Conservation (phyloP, 495 filamentous ascomycete species). For the Hypoxylon fuscum region DNA sequence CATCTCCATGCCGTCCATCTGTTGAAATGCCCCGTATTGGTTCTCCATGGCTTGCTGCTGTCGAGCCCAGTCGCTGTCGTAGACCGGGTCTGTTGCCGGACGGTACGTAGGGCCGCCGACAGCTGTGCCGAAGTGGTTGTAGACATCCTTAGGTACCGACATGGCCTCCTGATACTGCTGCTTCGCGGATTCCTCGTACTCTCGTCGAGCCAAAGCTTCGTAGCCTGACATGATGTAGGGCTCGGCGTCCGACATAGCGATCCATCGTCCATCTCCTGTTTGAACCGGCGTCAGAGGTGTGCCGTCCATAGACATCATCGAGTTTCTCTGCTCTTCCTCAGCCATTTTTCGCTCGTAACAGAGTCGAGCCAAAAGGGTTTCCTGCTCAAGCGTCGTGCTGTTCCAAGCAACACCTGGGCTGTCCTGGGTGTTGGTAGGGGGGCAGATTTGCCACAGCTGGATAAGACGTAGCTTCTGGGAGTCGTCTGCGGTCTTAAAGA, state of each 20-base stretch:
- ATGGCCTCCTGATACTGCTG: slow-evolving; percentile 48
- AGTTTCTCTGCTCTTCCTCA: slow-evolving; percentile 43
- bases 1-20: slow-evolving; percentile 48
- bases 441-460: slow-evolving; percentile 72
- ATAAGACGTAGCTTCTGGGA: slow-evolving; percentile 68
- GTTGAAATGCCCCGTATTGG: slow-evolving; percentile 63
- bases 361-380: slow-evolving; percentile 58
- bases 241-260: slow-evolving; percentile 58
- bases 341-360: slow-evolving; percentile 60
- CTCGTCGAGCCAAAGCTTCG: slow-evolving; percentile 60
- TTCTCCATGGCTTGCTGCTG: slow-evolving; percentile 63
- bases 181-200: slow-evolving; percentile 56
- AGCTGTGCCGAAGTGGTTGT: slow-evolving; percentile 47
- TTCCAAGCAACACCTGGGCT: slow-evolving; percentile 56
- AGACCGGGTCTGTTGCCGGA: slow-evolving; percentile 69
- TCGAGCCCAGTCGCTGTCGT: slow-evolving; percentile 62
- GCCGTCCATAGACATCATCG: slow-evolving; percentile 56
- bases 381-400: slow-evolving; percentile 60
- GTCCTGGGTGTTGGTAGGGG: slow-evolving; percentile 52
- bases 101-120: slow-evolving; percentile 59
- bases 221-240: slow-evolving; percentile 79
- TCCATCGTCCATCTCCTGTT: slow-evolving; percentile 60
- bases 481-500: slow-evolving; percentile 68
- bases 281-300: slow-evolving; percentile 62
- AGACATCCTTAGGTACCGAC: slow-evolving; percentile 50